phyloP scores from a whole-genome alignment of 2,329 filamentous ascomycete species.

The Penicillium sp. region DNA sequence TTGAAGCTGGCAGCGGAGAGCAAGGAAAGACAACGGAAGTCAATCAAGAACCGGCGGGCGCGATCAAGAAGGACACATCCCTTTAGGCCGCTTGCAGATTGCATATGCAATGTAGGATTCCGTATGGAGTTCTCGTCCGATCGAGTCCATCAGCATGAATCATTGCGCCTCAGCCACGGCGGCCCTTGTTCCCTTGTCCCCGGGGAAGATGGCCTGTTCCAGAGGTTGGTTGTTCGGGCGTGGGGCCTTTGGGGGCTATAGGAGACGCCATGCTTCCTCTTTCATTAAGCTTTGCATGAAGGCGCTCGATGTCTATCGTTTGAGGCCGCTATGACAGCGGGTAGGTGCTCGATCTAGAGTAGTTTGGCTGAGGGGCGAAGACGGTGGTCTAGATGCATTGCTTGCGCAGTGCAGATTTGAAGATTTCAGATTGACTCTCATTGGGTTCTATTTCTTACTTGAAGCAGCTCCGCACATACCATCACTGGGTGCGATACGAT shows the following conservation, averaged over 20 bases:
- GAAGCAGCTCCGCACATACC: not conserved
- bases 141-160: constrained; percentile 18
- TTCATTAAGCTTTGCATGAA: constrained; percentile 10
- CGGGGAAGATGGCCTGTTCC: constrained; percentile 10
- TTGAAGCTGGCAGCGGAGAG: constrained; percentile 2
- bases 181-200: constrained; percentile 7
- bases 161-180: constrained; percentile 15
- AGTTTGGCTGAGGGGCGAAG: constrained; percentile 2
- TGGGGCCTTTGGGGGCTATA: not conserved
- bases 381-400: not conserved
- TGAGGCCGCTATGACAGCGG: constrained; percentile 3
- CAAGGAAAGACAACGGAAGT: constrained; percentile 4
- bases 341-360: constrained; percentile 8
- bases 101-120: constrained; percentile 31
- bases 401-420: not conserved
- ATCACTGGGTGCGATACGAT: not conserved
- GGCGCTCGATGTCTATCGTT: not conserved
- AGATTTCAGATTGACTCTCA: not conserved
- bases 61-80: constrained; percentile 8
- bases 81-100: constrained; percentile 27
- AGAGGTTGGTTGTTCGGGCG: not conserved
- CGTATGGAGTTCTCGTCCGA: constrained; percentile 26
- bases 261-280: constrained; percentile 14
- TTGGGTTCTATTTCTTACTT: not conserved
- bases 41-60: constrained; percentile 14